Base-by-base conservation (phyloP, 805 yeast species). In the Spathaspora gorwiae region DNA sequence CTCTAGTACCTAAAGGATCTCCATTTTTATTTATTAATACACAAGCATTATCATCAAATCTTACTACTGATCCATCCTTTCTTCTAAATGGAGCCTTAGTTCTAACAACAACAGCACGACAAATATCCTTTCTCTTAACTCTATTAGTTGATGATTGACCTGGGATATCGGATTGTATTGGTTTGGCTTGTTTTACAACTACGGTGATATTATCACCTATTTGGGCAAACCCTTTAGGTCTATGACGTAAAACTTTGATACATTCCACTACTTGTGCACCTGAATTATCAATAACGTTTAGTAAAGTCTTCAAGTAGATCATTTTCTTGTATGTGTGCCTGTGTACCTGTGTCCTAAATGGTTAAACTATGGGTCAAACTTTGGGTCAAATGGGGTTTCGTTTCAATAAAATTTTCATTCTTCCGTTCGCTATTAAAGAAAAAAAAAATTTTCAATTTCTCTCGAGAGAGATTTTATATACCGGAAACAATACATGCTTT, bases 31-130 rank as follows among this genome's bases (percentile, higher is more conserved):
- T 90, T 50, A 92, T 80, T 59, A 94, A 76, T 31, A 94, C 98
- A 70, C 98, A 90, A 1, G 99, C 99, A 64, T 92, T 94, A 67
- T 94, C 99, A 62, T 90, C 97, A 62, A 94, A 94, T 54, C 86
- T 74, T 27, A 94, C 77, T 19, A 81, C 81, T 2, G 95, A 77
- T 3, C 99, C 99, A 62, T 94, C 98, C 3, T 83, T 76, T 61
- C 99, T 80, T 57, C 76, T 76, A 50, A 79, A 79, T 5, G 78
- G 77, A 52, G 89, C 89, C 68, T 84, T 90, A 0, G 97, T 89
- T 66, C 99, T 83, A 14, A 90, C 97, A 37, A 94, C 86, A 29
- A 94, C 92, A 4, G 97, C 99, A 59, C 95, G 92, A 47, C 94
- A 85, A 44, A 94, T 88, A 61, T 94, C 99, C 55, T 97, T 96